Evolutionary conservation across 1,284 basidiomycete species (phyloP), one percentile per base, ranked within the genome.

Genomic region (Entoloma clypeatum): DNA sequence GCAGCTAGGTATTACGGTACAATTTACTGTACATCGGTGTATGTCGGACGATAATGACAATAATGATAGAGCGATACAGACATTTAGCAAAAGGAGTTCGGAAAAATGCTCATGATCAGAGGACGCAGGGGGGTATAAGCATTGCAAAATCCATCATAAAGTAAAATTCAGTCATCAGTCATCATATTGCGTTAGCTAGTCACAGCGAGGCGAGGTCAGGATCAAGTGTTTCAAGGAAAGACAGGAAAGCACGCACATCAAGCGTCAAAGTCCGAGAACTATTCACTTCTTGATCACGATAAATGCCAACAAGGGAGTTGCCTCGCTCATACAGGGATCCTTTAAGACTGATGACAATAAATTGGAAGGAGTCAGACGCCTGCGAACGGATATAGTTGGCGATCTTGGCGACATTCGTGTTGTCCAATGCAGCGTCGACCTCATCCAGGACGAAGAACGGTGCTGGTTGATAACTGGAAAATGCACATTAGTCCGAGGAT

Each of bases 401-500:
- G 22, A 96, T 81, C 61, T 92, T 91, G 26, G 89, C 85, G 2
- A 96, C 93, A 53, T 97, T 97, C 13, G 91, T 93, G 58, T 96
- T 93, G 67, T 96, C 93, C 23, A 99, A 73, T 0, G 96, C 95
- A 1, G 96, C 95, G 55, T 98, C 95, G 8, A 98, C 93, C 64
- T 99, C 96, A 61, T 99, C 96, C 14, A 99, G 74, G 8, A 99
- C 95, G 61, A 99, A 99, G 72, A 99, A 99, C 0, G 96, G 96
- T 1, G 95, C 92, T 1, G 96, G 96, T 61, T 95, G 93, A 63
- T 92, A 99, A 55, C 92, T 92, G 50, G 39, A 32, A 23, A 22
- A 34, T 18, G 21, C 7, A 26, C 55, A 16, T 17, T 35, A n/a
- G 24, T 22, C 24, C 10, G 22, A 14, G 7, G 19, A 9, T 24